Base-by-base conservation (phyloP, 108 stramenopile species). In the Fistulifera pelliculosa region DNA sequence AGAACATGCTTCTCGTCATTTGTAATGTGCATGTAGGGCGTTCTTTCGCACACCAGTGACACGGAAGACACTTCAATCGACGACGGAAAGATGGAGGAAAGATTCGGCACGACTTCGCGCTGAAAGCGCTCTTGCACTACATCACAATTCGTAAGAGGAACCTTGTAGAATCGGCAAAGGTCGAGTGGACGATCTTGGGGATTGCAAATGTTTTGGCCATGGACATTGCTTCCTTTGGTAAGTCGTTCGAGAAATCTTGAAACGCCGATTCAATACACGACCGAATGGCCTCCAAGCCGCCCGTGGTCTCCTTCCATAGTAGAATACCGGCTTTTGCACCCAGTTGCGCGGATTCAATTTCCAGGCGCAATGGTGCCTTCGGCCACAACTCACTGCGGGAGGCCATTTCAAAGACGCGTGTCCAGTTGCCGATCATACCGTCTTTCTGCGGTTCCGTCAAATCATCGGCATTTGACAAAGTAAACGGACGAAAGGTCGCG, bases 21-120 rank as follows among this genome's bases (percentile, higher is more conserved):
- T 17, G 64, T 60, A 49, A 75, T 70, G 38, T 71, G 75, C 75
- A 71, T 76, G 54, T 71, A 76, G 0, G 75, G 75, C 38, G 49
- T 69, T 31, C 49, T 35, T 47, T 76, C 75, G 26, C 61, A 65
- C 4, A 64, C 70, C 27, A 76, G 45, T 13, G 52, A 19, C 7
- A 17, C 16, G 4, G 44, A 19, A 45, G 4, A 5, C 16, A 21
- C 44, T 6, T 3, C 31, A 40, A 44, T 21, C 0, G 57, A 16
- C 41, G 53, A 19, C 35, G 26, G 22, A 65, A 67, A 72, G 5
- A 62, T 45, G 0, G 47, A 27, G 11, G 27, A 8, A 26, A 65
- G 18, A 17, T 5, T n/a, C 24, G 45, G 41, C 15, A 64, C 14
- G 3, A 74, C 69, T 10, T 51, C 16, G 0, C 54, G 22, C 61